These are phyloP conservation scores for Bertia moriformis DNA, from an alignment of 2,329 filamentous ascomycete species.

Conservation along the genomic window DNA sequence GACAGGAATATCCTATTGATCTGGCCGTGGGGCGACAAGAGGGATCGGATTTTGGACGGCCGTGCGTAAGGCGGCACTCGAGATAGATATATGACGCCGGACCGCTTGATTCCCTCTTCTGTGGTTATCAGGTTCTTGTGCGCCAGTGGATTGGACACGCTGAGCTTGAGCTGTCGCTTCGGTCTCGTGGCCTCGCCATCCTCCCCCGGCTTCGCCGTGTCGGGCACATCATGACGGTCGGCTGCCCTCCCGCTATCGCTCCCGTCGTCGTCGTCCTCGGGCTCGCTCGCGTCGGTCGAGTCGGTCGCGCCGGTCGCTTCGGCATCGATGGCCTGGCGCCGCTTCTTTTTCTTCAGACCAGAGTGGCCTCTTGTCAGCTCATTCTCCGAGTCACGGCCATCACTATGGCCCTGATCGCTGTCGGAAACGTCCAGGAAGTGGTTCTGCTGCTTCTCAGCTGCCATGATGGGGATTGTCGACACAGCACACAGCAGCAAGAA, in stretches of 20 bases:
- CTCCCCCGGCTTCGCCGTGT: background rate
- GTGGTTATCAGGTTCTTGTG: conserved; percentile 56
- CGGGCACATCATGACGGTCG: conserved; percentile 4
- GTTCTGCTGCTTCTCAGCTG: conserved; percentile 56
- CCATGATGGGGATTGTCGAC: conserved; percentile 28
- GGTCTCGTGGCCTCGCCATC: too few species aligned
- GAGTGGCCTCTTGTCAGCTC: conserved; percentile 52
- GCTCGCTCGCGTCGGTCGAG: too few species aligned
- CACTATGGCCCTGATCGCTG: conserved; percentile 31
- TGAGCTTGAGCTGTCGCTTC: conserved; percentile 28
- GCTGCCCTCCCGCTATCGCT: conserved; percentile 5
- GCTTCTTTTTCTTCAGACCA: conserved; percentile 48
- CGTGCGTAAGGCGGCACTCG: conserved; percentile 83
- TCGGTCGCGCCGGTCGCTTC: too few species aligned
- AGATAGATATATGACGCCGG: conserved; percentile 71
- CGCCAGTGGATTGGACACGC: conserved; percentile 36
- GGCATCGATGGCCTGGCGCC: conserved; percentile 26
- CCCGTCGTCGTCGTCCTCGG: conserved; percentile 4
- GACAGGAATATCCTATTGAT: conserved; percentile 69
- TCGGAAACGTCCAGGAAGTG: conserved; percentile 51
- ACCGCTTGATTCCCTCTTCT: conserved; percentile 52
- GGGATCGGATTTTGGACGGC: conserved; percentile 59
- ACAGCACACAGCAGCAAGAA: too few species aligned
- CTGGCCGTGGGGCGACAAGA: conserved; percentile 60
- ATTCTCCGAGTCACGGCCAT: conserved; percentile 55